Evolutionary conservation across 177 flowering plant genomes (phyloP), one percentile per base, ranked within the genome.

Genomic region (Vitis hybrid): DNA sequence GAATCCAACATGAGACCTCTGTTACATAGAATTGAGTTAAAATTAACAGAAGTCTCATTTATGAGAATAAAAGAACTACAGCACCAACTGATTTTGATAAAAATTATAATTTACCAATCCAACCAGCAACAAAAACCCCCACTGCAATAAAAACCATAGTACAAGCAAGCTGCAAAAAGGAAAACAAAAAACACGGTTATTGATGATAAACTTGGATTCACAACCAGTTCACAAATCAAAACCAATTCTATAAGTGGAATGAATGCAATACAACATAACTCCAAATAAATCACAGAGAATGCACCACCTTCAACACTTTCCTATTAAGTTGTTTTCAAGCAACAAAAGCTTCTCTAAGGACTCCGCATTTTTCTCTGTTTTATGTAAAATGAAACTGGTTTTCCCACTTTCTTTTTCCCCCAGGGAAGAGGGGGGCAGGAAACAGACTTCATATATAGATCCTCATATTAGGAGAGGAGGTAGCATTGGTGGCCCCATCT

Each of bases 1-100:
- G 83, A 76, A 96, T 96, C 98, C 99, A 96, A 82, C 98, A 96
- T 30, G 98, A 90, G 57, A 93, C 98, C 97, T 96, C 98, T 96
- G 78, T 85, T 62, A 77, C 56, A 82, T 30, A 74, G 55, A 74
- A 72, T 10, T 27, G 70, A 77, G 72, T 80, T 71, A 79, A 80
- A 56, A 32, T 11, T 12, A 12, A 71, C 52, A 61, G 58, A 62
- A 50, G 7, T 12, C 46, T 13, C 30, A 27, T 27, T 27, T 19
- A 48, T 58, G 9, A 61, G 64, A 18, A 0, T 27, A 64, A 54
- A 7, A 54, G 15, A 65, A 61, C 63, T 14, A 15, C 0, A 61
- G 49, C 17, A 61, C 30, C 14, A 70, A 56, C 24, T 21, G 21
- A 35, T 58, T 9, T 2, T 15, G 62, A 46, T 15, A 17, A 50